Base-by-base conservation (phyloP, 2,329 filamentous ascomycete genomes). In the Aspergillus intermedius region DNA sequence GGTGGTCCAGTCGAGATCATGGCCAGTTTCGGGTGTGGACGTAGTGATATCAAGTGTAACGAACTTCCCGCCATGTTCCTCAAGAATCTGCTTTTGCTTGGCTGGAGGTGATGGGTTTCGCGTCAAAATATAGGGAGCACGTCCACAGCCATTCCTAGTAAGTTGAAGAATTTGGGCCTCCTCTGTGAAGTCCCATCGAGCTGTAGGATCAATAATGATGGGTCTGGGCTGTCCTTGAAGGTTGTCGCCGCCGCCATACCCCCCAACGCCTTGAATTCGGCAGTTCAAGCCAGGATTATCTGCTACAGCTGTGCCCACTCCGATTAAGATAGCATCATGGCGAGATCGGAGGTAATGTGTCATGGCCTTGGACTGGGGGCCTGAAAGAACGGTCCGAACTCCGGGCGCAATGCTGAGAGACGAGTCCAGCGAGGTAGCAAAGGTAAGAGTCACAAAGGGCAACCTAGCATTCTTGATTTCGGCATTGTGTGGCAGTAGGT, bases 261-360 rank as follows among this genome's bases (percentile, higher is more conserved):
- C 73, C 6, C 74, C 71, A 0, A 76, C 77, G 21, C 78, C 79
- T 8, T 74, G 72, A 41, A 91, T 77, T n/a, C 91, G 83, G 62
- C 88, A 93, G 66, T 95, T 96, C 46, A 97, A 74, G 4, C 82
- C 83, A 1, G 91, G 91, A 61, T 95, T 80, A 65, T 97, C 91
- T 19, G 88, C 86, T 4, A 88, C 72, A 5, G 89, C 87, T 0
- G 91, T 97, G 2, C 86, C 86, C 3, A 86, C 87, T 13, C 91
- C 91, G 34, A 97, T 77, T 22, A 94, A 77, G 58, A 97, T 95
- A 19, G 88, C 89, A 53, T 87, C 83, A 70, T 97, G 90, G 12
- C 78, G 80, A 8, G 84, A 84, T 59, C 91, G 88, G n/a, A 97
- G 80, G 64, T 87, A 88, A 68, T 97, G 91, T 0, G 91, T 97